Evolutionary conservation across 1,284 basidiomycete genomes (phyloP).

Genomic region (Cerioporus squamosus): DNA sequence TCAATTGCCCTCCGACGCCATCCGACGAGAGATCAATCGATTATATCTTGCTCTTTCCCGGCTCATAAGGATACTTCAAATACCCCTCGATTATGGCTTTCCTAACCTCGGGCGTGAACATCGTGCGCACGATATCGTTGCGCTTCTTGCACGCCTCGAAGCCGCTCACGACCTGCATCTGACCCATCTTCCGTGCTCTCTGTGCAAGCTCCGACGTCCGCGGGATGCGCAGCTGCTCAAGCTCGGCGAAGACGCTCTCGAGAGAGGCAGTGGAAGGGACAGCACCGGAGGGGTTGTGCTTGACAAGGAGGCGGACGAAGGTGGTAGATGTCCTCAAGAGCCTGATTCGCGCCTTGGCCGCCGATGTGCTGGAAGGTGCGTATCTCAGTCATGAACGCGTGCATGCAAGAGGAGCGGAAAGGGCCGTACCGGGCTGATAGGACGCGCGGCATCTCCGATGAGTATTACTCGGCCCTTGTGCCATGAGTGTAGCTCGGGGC

Average conservation of each 20-base stretch:
- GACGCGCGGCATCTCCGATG: slow-evolving; percentile 41
- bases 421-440: slow-evolving; percentile 37
- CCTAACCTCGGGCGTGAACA: not conserved
- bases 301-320: slow-evolving; percentile 41
- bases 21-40: too few relatives aligned
- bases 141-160: slow-evolving; percentile 38
- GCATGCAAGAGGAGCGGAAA: not conserved
- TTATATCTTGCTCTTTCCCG: slow-evolving; percentile 1
- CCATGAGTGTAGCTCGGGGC: slow-evolving; percentile 47
- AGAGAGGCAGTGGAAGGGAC: slow-evolving; percentile 37
- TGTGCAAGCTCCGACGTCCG: slow-evolving; percentile 40
- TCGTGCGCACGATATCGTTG: slow-evolving; percentile 26
- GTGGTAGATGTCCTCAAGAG: slow-evolving; percentile 49
- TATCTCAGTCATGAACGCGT: not conserved
- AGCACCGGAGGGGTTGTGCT: slow-evolving; percentile 37
- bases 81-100: not conserved
- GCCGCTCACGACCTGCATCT: slow-evolving; percentile 40
- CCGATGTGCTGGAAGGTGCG: slow-evolving; percentile 44
- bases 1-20: not conserved
- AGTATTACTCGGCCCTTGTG: slow-evolving; percentile 40
- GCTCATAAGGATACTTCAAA: not conserved
- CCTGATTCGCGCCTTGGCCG: slow-evolving; percentile 54
- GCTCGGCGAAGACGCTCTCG: slow-evolving; percentile 35
- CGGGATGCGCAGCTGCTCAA: slow-evolving; percentile 37
- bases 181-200: slow-evolving; percentile 42